These are phyloP conservation scores for Paratinospora sagittata DNA, from an alignment of 164 flowering plant genomes.

Conservation along the genomic window DNA sequence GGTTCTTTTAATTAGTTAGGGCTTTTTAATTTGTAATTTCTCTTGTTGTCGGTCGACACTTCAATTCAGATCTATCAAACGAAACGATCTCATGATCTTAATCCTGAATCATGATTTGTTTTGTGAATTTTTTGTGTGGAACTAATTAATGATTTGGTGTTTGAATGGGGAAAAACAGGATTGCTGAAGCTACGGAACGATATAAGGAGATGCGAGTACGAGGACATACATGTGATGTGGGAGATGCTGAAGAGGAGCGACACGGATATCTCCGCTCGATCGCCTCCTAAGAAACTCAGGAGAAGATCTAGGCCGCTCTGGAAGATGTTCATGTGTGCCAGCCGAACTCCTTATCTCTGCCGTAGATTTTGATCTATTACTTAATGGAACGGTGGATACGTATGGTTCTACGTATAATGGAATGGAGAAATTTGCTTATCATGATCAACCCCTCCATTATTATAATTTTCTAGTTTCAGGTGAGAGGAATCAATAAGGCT, in stretches of 20 bases:
- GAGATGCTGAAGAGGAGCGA: conserved; percentile 50
- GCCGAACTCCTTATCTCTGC: conserved; percentile 29
- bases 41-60: too few species aligned
- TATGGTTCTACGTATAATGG: too few species aligned
- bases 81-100: too few species aligned
- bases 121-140: too few species aligned
- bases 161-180: conserved; percentile 32
- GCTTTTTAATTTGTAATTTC: too few species aligned
- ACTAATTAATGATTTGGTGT: neutral
- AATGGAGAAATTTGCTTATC: too few species aligned
- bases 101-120: neutral
- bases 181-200: conserved; percentile 48
- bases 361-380: conserved; percentile 13
- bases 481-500: too few species aligned
- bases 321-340: conserved; percentile 36
- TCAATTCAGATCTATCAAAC: too few species aligned
- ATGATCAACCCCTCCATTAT: too few species aligned
- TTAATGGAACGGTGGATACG: too few species aligned
- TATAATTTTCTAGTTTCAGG: too few species aligned
- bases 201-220: conserved; percentile 55
- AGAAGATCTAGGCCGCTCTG: conserved; percentile 22
- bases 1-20: neutral
- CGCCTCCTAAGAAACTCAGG: neutral
- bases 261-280: conserved; percentile 10
- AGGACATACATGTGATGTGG: conserved; percentile 73